Percentiles rank a stretch among this genome's conserved stretches.
Evolutionary conservation across 2,329 filamentous ascomycete species (phyloP).

Genomic region (Aspergillus intermedius): DNA sequence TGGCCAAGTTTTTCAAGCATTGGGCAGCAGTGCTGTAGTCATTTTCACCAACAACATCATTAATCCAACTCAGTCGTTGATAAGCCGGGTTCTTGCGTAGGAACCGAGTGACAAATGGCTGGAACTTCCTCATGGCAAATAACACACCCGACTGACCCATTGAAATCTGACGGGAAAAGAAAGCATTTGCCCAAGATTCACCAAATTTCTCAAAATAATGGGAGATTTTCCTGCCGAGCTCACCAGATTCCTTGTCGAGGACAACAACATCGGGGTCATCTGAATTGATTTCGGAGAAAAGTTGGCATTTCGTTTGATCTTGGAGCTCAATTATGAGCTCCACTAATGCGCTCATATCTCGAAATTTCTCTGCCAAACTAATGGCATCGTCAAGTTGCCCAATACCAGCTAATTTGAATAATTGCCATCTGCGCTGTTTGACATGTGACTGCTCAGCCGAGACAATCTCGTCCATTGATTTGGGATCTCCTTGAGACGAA

Average conservation of each 20-base stretch:
- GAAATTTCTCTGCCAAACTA: constrained; percentile 55
- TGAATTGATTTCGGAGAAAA: constrained; percentile 8
- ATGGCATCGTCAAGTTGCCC: constrained; percentile 54
- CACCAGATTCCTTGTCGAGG: constrained; percentile 22
- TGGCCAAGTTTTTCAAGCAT: constrained; percentile 63
- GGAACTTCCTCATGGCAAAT: constrained; percentile 63
- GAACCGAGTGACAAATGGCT: constrained; percentile 68
- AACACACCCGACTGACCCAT: constrained; percentile 61
- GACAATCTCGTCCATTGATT: constrained; percentile 44
- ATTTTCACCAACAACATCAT: constrained; percentile 71
- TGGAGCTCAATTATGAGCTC: constrained; percentile 40
- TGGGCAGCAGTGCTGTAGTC: constrained; percentile 68
- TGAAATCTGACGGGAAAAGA: constrained; percentile 71
- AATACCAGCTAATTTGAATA: constrained; percentile 45
- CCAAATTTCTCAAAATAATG: constrained; percentile 48
- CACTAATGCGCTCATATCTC: constrained; percentile 58
- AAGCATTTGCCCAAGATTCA: constrained; percentile 54
- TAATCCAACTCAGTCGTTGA: constrained; percentile 86
- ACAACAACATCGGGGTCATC: constrained; percentile 8
- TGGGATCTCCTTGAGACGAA: constrained; percentile 45
- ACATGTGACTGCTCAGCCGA: constrained; percentile 40
- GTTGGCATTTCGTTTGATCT: constrained; percentile 28
- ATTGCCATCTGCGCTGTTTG: constrained; percentile 40
- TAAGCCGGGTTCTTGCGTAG: constrained; percentile 65
- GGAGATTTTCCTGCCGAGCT: constrained; percentile 34